Conservation (phyloP, 768 basidiomycete genomes). For the Trametes cinnabarina region DNA sequence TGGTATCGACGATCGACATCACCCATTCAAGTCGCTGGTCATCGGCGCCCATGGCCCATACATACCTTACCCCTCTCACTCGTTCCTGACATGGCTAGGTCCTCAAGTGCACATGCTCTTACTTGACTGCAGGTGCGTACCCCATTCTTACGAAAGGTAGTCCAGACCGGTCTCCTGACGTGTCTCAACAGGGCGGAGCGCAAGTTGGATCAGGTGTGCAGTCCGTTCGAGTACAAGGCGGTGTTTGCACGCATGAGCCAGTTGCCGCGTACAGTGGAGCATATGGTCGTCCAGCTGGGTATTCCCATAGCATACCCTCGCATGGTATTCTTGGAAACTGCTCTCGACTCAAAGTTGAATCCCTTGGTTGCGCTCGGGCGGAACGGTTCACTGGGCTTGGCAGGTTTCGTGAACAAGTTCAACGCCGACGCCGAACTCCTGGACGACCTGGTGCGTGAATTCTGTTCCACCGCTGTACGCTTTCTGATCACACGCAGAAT, state of each 20-base stretch:
- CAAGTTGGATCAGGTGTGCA: slow-evolving; percentile 78
- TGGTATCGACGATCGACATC: slow-evolving; percentile 64
- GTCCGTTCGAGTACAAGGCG: slow-evolving; percentile 65
- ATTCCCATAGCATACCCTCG: slow-evolving; percentile 91
- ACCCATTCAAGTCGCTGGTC: slow-evolving; percentile 69
- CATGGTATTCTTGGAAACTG: slow-evolving; percentile 82
- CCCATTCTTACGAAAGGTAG: neutral
- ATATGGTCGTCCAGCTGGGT: slow-evolving; percentile 82
- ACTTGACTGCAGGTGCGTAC: slow-evolving; percentile 74
- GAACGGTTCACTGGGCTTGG: slow-evolving; percentile 62
- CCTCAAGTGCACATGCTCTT: slow-evolving; percentile 73
- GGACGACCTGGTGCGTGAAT: slow-evolving; percentile 72
- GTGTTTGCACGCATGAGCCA: slow-evolving; percentile 61
- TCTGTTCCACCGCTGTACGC: neutral
- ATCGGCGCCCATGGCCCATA: slow-evolving; percentile 77
- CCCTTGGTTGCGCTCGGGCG: slow-evolving; percentile 77
- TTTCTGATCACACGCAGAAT: slow-evolving; percentile 45
- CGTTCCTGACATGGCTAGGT: slow-evolving; percentile 76
- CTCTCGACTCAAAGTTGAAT: slow-evolving; percentile 80
- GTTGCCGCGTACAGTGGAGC: slow-evolving; percentile 69
- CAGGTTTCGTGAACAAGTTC: slow-evolving; percentile 86
- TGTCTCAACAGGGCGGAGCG: slow-evolving; percentile 68
- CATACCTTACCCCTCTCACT: slow-evolving; percentile 79
- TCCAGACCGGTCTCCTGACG: neutral
- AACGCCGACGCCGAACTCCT: slow-evolving; percentile 91